Base-by-base conservation (phyloP, 345 rosid genomes). In the Cardiospermum halicacabum region DNA sequence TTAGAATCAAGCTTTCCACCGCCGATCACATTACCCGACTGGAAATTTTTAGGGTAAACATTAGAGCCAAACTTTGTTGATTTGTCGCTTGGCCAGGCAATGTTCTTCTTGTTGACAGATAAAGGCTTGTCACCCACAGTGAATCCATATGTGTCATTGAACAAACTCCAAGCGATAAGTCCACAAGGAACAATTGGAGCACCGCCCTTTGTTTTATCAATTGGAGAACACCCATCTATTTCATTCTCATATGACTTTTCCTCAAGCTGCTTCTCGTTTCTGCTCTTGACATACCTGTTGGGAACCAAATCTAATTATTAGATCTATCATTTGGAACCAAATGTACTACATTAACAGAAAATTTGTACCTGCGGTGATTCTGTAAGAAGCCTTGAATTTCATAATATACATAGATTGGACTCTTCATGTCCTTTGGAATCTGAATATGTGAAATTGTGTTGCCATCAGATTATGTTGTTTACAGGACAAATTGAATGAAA, bases 371-470 rank as follows among this genome's bases (percentile, higher is more conserved):
- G 24, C 96, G 87, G 74, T 88, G 96, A 72, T 88, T 88, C 75
- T 84, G 95, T 73, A 82, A 85, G 70, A 82, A 88, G 78, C 84
- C 81, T 62, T 77, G 83, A 58, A 85, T 85, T 73, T 85, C 84
- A 65, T 88, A 85, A 62, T 88, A 88, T 34, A 88, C 76, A 61
- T 77, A 84, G 30, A 88, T 58, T 49, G 91, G 91, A 43, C 74
- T 61, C 60, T 77, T 80, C 96, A 85, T 88, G 36, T 12, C 74
- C 84, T 80, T 84, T 5, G 82, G 74, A 67, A 88, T 75, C 91
- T 88, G 84, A 56, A 60, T n/a, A n/a, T n/a, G n/a, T n/a, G n/a
- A n/a, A n/a, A n/a, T n/a, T n/a, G n/a, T n/a, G n/a, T n/a, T n/a
- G n/a, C n/a, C n/a, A n/a, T n/a, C n/a, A n/a, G n/a, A n/a, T n/a